Conservation (phyloP, 2,329 filamentous ascomycete species). For the Botrytis fabae region DNA sequence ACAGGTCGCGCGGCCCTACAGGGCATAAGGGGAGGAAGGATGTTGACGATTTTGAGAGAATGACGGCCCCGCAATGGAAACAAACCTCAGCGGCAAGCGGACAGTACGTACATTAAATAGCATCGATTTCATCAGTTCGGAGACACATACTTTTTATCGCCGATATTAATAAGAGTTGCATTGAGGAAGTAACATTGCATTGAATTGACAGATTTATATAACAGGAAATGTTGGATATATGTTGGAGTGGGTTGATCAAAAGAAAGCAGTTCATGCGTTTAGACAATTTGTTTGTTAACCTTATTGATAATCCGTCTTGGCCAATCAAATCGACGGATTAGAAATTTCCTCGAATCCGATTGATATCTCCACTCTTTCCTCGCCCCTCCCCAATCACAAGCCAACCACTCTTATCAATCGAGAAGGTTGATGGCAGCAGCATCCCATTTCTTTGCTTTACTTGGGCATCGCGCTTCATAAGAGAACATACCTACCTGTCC, state of each 20-base stretch:
- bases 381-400: background rate
- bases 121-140: background rate
- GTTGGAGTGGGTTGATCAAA: background rate
- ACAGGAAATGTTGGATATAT: background rate
- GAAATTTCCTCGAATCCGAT: slow-evolving; percentile 1
- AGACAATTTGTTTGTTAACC: background rate
- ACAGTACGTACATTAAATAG: slow-evolving; percentile 1
- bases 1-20: background rate
- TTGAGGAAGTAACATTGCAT: background rate
- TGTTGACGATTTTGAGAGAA: slow-evolving; percentile 7
- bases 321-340: slow-evolving; percentile 1
- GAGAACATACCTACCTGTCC: background rate
- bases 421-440: background rate
- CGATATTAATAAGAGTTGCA: background rate
- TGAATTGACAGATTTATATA: background rate
- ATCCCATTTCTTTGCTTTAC: background rate
- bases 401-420: background rate
- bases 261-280: background rate
- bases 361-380: background rate
- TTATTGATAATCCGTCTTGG: background rate
- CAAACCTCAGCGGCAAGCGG: background rate
- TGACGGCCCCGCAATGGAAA: background rate
- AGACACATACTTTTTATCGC: background rate
- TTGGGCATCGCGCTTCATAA: background rate
- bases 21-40: background rate